Evolutionary conservation across 495 filamentous ascomycete species (phyloP), one percentile per base, ranked within the genome.

Genomic region (Neurospora sp.): DNA sequence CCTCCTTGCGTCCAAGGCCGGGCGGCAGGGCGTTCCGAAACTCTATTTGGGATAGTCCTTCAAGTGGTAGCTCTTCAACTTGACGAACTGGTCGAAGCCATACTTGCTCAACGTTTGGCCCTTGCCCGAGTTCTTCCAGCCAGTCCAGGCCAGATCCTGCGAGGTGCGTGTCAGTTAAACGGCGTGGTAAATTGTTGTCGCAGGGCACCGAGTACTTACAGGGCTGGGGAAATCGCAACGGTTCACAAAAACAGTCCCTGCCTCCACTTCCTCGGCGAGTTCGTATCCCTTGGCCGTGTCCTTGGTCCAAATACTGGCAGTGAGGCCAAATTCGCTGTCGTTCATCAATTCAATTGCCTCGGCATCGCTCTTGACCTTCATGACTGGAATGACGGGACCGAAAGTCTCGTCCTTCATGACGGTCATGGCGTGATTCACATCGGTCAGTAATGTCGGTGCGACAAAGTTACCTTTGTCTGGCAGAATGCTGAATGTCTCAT

Each of bases 251-350:
- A 98, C 94, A 3, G 96, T 99, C 11, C 96, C 96, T 20, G 96
- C 96, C 75, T 98, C 95, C 41, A 99, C 89, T 39, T 87, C 84
- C 71, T 97, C 92, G 16, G 90, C 89, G 39, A 99, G 82, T 76
- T 90, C 86, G 73, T 94, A 90, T n/a, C 92, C 96, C 74, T 85
- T 89, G 5, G 82, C 85, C 3, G 90, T 88, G 77, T 98, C 94
- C 79, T 97, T 97, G 20, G 96, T 98, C 96, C 96, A 99, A 46
- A 99, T 93, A 78, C 94, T 97, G n/a, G 94, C 95, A 2, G 96
- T 98, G 71, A 99, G 85, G 3, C 96, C 96, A 78, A 96, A 96
- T 72, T 97, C 90, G 81, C 92, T 95, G 76, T 98, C 94, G 76
- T 99, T 99, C 94, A 98, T 98, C 69, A 97, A 80, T 42, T 84